Percentiles rank a stretch among this genome's conserved stretches.
Evolutionary conservation across 176 grass and related monocot species (phyloP).

Genomic region (Microstegium vimineum): DNA sequence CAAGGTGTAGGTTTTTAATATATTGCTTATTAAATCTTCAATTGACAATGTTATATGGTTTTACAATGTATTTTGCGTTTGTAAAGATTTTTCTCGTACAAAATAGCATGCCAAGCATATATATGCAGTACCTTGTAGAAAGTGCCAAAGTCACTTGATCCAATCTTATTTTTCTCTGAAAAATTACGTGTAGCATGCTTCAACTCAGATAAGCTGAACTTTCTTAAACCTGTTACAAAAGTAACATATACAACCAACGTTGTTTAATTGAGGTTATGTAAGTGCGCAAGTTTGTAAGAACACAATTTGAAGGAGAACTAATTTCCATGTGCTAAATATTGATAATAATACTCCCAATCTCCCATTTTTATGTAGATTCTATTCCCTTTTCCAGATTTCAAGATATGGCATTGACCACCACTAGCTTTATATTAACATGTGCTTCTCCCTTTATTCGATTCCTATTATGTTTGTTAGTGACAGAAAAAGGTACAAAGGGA

Average conservation of each 20-base stretch:
- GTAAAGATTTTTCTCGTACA: background rate
- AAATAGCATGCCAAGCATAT: background rate
- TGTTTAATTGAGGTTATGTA: background rate
- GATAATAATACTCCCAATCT: background rate
- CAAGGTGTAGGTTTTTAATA: no score
- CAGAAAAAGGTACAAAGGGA: no score
- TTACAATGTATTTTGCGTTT: no score
- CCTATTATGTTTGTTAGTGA: no score
- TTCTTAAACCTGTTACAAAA: background rate
- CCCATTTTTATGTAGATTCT: background rate
- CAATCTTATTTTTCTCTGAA: background rate
- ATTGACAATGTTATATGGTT: no score
- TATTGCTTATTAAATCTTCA: no score
- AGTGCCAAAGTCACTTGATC: background rate
- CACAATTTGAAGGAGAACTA: background rate
- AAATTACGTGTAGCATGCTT: background rate
- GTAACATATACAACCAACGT: background rate
- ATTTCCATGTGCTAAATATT: background rate
- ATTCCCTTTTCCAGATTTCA: background rate
- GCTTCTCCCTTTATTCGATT: no score
- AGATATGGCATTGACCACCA: background rate
- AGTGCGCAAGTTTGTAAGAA: background rate
- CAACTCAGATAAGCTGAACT: background rate
- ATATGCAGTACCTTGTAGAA: background rate
- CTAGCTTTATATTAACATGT: background rate